These are phyloP conservation scores for Kwoniella newhampshirensis DNA, from an alignment of 768 basidiomycete species.

Conservation along the genomic window DNA sequence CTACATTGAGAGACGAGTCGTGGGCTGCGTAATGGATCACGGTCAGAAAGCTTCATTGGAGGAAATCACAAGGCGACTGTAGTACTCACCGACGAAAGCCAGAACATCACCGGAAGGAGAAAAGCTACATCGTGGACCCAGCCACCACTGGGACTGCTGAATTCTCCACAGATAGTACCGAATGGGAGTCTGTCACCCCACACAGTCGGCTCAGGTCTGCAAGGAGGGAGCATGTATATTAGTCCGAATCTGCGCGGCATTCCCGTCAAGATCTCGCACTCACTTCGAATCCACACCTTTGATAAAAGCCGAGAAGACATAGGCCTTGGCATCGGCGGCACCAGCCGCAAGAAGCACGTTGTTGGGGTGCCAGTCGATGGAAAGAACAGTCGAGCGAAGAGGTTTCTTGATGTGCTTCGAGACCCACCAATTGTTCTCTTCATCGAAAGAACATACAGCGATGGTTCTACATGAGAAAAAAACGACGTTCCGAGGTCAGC, in stretches of 20 bases:
- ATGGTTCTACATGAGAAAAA: conserved; percentile 68
- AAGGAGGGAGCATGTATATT: neutral
- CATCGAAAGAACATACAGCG: conserved; percentile 93
- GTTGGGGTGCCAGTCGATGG: conserved; percentile 98
- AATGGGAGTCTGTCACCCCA: conserved; percentile 99
- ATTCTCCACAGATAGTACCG: conserved; percentile 96
- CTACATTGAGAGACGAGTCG: conserved; percentile 88
- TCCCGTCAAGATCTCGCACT: conserved; percentile 19
- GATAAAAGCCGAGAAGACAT: conserved; percentile 96
- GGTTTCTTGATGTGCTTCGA: conserved; percentile 97
- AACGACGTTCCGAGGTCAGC: neutral
- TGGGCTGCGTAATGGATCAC: conserved; percentile 63
- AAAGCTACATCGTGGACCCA: conserved; percentile 98
- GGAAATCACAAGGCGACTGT: neutral
- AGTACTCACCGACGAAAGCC: conserved; percentile 83
- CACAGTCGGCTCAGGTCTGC: conserved; percentile 77
- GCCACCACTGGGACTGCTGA: conserved; percentile 79
- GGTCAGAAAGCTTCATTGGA: neutral
- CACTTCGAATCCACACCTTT: conserved; percentile 95
- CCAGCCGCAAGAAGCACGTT: conserved; percentile 95
- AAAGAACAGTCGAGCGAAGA: conserved; percentile 87
- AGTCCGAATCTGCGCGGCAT: conserved; percentile 1
- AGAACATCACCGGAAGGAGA: conserved; percentile 93
- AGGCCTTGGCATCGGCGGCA: conserved; percentile 95
- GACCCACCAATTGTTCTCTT: conserved; percentile 99